Evolutionary conservation across 2,329 filamentous ascomycete species (phyloP).

Genomic region (Teratosphaeria viscida): DNA sequence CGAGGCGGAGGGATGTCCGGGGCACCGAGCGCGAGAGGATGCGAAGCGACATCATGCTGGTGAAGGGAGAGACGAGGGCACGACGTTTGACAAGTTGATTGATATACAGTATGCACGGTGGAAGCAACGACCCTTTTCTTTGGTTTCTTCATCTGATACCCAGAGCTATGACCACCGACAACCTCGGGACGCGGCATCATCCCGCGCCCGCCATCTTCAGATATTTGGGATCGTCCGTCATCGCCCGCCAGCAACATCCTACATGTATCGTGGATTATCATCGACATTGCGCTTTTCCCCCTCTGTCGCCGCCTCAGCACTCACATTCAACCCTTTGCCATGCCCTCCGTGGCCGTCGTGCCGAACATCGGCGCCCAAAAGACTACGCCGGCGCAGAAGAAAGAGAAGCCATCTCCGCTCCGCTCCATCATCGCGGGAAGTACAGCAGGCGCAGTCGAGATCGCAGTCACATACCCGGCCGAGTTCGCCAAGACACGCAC

Average conservation of each 20-base stretch:
- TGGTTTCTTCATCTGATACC: background rate
- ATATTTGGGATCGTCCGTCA: background rate
- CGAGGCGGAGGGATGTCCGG: constrained; percentile 32
- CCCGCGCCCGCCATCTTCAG: background rate
- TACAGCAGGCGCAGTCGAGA: constrained; percentile 89
- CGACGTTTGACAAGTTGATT: background rate
- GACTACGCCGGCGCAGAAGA: constrained; percentile 10
- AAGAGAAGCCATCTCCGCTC: constrained; percentile 59
- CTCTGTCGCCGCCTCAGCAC: background rate
- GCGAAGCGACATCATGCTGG: constrained; percentile 36
- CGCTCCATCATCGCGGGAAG: constrained; percentile 87
- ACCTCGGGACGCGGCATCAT: background rate
- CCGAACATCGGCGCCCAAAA: constrained; percentile 12
- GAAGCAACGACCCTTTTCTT: background rate
- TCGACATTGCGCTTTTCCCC: background rate
- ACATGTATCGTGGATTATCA: background rate
- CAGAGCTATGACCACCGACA: background rate
- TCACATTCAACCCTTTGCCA: constrained; percentile 1
- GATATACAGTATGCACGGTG: background rate
- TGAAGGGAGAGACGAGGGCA: background rate
- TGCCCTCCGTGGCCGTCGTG: constrained; percentile 11
- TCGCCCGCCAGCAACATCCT: background rate
- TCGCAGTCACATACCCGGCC: constrained; percentile 88
- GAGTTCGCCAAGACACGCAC: constrained; percentile 95
- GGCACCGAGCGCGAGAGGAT: constrained; percentile 36